phyloP scores from a whole-genome alignment of 2,329 filamentous ascomycete species.

The Samsoniella hepiali region DNA sequence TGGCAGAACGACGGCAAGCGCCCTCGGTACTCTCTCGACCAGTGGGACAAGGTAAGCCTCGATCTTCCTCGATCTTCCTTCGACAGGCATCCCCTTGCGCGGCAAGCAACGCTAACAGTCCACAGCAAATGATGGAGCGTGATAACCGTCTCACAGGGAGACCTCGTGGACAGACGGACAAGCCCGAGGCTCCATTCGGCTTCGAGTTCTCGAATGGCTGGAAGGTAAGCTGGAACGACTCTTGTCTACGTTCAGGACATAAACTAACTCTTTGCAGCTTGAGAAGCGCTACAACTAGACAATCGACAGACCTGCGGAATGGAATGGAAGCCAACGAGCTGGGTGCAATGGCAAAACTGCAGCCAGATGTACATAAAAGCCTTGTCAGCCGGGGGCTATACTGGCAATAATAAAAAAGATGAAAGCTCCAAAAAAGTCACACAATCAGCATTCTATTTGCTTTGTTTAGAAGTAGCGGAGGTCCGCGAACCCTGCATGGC shows the following conservation, averaged over 20 bases:
- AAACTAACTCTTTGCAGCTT: constrained; percentile 36
- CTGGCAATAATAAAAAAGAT: constrained; percentile 15
- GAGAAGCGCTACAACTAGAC: constrained; percentile 51
- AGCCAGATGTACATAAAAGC: constrained; percentile 19
- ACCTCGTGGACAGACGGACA: constrained; percentile 56
- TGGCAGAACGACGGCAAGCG: constrained; percentile 60
- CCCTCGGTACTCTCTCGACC: constrained; percentile 57
- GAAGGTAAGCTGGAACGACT: constrained; percentile 48
- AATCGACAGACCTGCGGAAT: not conserved
- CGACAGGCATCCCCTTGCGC: not conserved
- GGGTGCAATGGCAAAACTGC: constrained; percentile 7
- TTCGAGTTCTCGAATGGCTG: constrained; percentile 63
- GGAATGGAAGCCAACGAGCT: not conserved
- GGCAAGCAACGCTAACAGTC: constrained; percentile 28
- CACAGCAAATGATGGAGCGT: constrained; percentile 64
- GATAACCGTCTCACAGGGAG: constrained; percentile 59
- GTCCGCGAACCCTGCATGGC: not conserved
- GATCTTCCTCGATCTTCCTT: not conserved
- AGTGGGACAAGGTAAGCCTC: constrained; percentile 58
- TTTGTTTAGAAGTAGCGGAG: not conserved
- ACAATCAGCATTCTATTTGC: not conserved
- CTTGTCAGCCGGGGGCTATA: constrained; percentile 2
- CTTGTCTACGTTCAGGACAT: constrained; percentile 9
- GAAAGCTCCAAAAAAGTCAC: not conserved
- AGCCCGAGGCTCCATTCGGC: constrained; percentile 52